Base-by-base conservation (phyloP, 2,329 filamentous ascomycete species). In the Cercospora beticola region DNA sequence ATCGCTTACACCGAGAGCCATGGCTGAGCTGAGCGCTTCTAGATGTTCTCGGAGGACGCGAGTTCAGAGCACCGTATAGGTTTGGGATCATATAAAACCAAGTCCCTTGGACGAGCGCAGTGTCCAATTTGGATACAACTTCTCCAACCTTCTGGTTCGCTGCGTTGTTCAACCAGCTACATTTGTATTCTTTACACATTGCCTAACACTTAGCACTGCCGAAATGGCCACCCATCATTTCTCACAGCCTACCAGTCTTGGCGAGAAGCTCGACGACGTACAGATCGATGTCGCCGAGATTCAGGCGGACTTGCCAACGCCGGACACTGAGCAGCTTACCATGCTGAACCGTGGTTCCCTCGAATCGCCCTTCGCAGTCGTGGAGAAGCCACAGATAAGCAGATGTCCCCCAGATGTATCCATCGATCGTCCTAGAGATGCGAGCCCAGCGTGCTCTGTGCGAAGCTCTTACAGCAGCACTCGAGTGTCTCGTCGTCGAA, bases 371-470 rank as follows among this genome's bases (percentile, higher is more conserved):
- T 31, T 36, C 16, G 18, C 57, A 18, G 30, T 60, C 30, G 30
- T 60, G 26, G 57, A 31, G 14, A 60, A 60, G 57, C 30, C 57
- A 21, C 57, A 60, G 0, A 60, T 60, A n/a, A 60, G 40, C 30
- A 36, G 31, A 31, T 60, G 57, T 7, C 57, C 57, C 9, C 21
- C 56, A 26, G 56, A 58, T 40, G 58, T 31, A 3, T 26, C 33
- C 10, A 43, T 40, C 16, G 28, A 31, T 16, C 58, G 58, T 26
- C 58, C 58, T 12, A 18, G 33, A 23, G 58, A 60, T 33, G 58
- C 33, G 14, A 60, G 58, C 58, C 58, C 58, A 2, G 58, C 58
- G 18, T 60, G 58, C 58, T 60, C 58, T 23, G 58, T 60, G 10
- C 58, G 58, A 40, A 60, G 31, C 58, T 60, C 58, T 7, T 60